Evolutionary conservation across 2,329 filamentous ascomycete genomes (phyloP).

Genomic region (Ophiostoma piceae): DNA sequence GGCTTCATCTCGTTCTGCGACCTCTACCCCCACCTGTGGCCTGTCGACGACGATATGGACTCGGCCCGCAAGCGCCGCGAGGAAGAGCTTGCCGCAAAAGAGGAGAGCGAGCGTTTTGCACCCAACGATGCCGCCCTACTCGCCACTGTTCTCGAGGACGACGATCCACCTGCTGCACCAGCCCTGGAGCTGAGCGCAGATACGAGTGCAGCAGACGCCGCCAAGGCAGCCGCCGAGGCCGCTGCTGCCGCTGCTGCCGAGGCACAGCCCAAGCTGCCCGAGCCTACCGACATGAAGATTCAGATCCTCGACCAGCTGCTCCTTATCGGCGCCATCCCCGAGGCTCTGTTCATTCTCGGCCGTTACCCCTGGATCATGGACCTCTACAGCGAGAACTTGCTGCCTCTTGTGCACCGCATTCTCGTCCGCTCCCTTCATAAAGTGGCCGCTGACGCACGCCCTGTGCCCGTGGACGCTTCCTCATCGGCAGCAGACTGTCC

Average conservation of each 20-base stretch:
- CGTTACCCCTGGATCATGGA: conserved; percentile 91
- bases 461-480: conserved; percentile 30
- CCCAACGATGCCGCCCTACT: conserved; percentile 76
- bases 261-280: conserved; percentile 38
- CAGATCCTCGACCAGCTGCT: conserved; percentile 77
- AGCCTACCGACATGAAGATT: conserved; percentile 58
- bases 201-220: conserved; percentile 60
- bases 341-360: conserved; percentile 81
- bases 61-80: conserved; percentile 62
- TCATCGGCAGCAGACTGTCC: conserved; percentile 32
- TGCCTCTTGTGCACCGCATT: conserved; percentile 76
- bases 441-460: conserved; percentile 51
- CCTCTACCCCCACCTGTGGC: conserved; percentile 87
- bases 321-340: conserved; percentile 85
- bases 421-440: conserved; percentile 75
- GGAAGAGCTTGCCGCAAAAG: conserved; percentile 73
- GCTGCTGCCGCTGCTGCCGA: conserved; percentile 30
- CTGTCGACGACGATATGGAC: conserved; percentile 77
- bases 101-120: conserved; percentile 64
- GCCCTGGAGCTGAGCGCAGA: neutral
- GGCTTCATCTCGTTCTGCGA: conserved; percentile 92
- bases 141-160: conserved; percentile 77
- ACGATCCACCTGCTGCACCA: conserved; percentile 58
- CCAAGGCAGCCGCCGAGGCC: conserved; percentile 44
- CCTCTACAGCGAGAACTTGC: conserved; percentile 67